Base-by-base conservation (phyloP, 768 basidiomycete species). In the Ramaria rubella region DNA sequence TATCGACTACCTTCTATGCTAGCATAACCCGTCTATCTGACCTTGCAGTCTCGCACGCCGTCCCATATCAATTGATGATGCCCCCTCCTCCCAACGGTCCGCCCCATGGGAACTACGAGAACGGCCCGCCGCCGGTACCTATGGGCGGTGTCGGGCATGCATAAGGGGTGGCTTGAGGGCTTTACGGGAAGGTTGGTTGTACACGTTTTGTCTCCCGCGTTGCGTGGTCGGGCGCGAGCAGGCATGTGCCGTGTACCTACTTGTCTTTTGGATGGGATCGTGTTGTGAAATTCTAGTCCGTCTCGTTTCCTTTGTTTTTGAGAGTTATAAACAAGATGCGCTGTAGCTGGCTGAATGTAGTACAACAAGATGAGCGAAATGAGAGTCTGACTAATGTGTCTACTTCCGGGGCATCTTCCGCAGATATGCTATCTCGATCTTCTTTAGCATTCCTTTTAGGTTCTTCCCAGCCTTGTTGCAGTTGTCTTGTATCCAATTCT, bases 1-100 rank as follows among this genome's bases (percentile, higher is more conserved):
- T 48, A 14, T 46, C 70, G 55, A 63, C 52, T 61, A 59, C 33
- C 64, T 59, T 49, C 69, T 61, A 52, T 49, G 63, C 66, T 61
- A 64, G 73, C 60, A 71, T 64, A 44, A 62, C 59, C 57, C 55
- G 61, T 65, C 34, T 26, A 21, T 19, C 15, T 52, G n/a, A n/a
- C n/a, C n/a, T n/a, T n/a, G 60, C 71, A 93, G 90, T 92, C 68
- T 84, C 85, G 70, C 90, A 91, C 63, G 87, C 90, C 31, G 82
- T 88, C 61, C 86, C 87, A 46, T 93, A 92, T 68, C 85, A 80
- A n/a, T 88, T 90, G 86, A 92, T 92, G 88, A 90, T 90, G 86
- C 86, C 83, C 54, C 87, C 86, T 55, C 60, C 56, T 24, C 85
- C 85, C 14, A 78, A 74, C 43, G 80, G 80, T 38, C 85, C 84